phyloP scores from a whole-genome alignment of 805 yeast genomes.

The Ogataea salicorniae region DNA sequence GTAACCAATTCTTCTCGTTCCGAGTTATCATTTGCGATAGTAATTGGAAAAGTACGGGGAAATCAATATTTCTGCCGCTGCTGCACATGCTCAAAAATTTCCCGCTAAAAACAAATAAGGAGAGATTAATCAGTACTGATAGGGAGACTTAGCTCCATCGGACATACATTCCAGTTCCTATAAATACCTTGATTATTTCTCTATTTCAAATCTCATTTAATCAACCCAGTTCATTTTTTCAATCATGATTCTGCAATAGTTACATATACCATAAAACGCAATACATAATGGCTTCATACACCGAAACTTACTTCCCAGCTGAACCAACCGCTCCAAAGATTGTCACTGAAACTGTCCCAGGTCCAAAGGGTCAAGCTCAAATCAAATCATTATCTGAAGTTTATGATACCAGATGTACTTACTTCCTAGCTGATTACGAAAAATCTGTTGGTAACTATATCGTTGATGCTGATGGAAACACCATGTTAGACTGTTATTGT shows the following conservation, averaged over 20 bases:
- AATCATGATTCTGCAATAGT: too few relatives aligned
- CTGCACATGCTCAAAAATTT: too few relatives aligned
- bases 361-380: constrained; percentile 58
- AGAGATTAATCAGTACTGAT: too few relatives aligned
- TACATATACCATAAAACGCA: too few relatives aligned
- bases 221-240: background rate
- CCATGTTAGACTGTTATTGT: constrained; percentile 67
- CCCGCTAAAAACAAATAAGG: too few relatives aligned
- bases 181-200: background rate
- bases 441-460: constrained; percentile 77
- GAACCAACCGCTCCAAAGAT: constrained; percentile 75
- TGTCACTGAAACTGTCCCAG: constrained; percentile 61
- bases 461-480: constrained; percentile 76
- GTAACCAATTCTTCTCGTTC: too few relatives aligned
- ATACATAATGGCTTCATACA: constrained; percentile 30
- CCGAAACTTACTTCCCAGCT: constrained; percentile 61
- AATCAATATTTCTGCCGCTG: too few relatives aligned
- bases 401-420: constrained; percentile 67
- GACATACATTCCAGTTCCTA: too few relatives aligned
- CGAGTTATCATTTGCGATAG: too few relatives aligned
- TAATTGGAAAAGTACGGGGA: too few relatives aligned
- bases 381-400: constrained; percentile 52
- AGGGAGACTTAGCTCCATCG: too few relatives aligned
- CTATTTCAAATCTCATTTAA: background rate
- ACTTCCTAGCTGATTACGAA: constrained; percentile 70